phyloP scores from a whole-genome alignment of 495 filamentous ascomycete species.

The Annulohypoxylon nitens region DNA sequence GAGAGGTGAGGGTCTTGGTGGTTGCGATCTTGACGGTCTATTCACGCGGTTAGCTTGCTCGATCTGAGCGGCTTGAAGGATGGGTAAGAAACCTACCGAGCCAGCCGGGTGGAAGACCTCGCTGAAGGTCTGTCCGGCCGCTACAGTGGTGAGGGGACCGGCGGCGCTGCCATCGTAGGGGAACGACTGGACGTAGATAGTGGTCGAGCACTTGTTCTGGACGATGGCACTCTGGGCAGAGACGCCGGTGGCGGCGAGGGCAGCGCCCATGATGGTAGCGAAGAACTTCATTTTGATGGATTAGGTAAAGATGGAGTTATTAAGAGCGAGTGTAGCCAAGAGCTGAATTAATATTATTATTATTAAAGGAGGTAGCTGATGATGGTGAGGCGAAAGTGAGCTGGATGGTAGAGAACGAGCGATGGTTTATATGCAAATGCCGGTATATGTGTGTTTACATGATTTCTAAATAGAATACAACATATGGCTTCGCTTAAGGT shows the following conservation, averaged over 20 bases:
- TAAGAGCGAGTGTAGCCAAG: conserved; percentile 4
- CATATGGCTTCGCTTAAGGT: conserved; percentile 16
- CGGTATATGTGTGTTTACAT: conserved; percentile 16
- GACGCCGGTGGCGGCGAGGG: conserved; percentile 41
- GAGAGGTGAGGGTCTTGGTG: conserved; percentile 49
- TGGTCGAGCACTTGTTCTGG: conserved; percentile 42
- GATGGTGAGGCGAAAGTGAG: not conserved
- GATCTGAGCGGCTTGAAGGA: not conserved
- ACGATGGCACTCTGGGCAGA: conserved; percentile 48
- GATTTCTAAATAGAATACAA: conserved; percentile 1
- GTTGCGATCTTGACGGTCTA: conserved; percentile 57
- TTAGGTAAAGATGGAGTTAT: conserved; percentile 2
- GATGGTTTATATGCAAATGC: not conserved
- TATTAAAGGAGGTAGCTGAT: conserved; percentile 10
- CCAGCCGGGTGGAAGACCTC: conserved; percentile 48
- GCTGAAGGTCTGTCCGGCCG: conserved; percentile 33
- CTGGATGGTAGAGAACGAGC: not conserved
- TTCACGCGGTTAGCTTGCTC: conserved; percentile 27
- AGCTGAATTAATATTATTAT: conserved; percentile 16
- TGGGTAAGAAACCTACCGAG: conserved; percentile 41
- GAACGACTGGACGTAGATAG: conserved; percentile 49
- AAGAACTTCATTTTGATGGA: conserved; percentile 42
- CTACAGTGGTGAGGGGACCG: conserved; percentile 39
- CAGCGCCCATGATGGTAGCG: conserved; percentile 37
- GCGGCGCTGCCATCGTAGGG: conserved; percentile 48